A percentile compares a stretch with the other conserved stretches of the same genome.
Conservation (phyloP, 345 rosid genomes). For the Hirschfeldia incana region DNA sequence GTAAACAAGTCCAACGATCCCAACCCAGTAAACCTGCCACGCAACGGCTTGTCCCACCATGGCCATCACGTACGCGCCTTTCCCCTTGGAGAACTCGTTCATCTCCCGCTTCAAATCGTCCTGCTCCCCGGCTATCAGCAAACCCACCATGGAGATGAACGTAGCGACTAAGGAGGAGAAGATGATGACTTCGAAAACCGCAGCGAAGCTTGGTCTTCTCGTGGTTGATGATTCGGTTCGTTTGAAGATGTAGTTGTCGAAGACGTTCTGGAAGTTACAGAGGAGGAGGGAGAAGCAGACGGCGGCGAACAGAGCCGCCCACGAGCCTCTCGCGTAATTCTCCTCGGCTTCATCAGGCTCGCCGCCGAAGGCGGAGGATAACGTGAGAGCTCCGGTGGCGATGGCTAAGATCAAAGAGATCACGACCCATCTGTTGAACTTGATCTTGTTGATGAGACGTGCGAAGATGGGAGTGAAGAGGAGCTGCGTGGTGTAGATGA, state of each 20-base stretch:
- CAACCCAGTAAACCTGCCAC: conserved; percentile 42
- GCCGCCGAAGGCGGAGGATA: conserved; percentile 34
- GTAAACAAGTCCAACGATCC: conserved; percentile 38
- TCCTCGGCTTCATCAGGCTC: conserved; percentile 40
- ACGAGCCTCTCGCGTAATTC: conserved; percentile 28
- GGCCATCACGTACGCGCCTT: conserved; percentile 31
- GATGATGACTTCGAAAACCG: conserved; percentile 31
- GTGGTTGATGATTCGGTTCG: background rate
- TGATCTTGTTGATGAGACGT: conserved; percentile 26
- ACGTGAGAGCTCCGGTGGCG: conserved; percentile 46
- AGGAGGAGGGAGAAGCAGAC: conserved; percentile 35
- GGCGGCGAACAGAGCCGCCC: conserved; percentile 35
- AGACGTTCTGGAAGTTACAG: conserved; percentile 36
- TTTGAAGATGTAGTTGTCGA: conserved; percentile 31
- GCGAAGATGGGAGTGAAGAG: conserved; percentile 34
- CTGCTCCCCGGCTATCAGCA: conserved; percentile 36
- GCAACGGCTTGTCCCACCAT: conserved; percentile 39
- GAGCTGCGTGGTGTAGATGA: conserved; percentile 41
- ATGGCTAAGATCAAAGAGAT: conserved; percentile 33
- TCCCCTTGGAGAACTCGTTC: conserved; percentile 28
- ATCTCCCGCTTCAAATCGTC: conserved; percentile 36
- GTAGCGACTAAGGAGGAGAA: conserved; percentile 34
- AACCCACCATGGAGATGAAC: conserved; percentile 24
- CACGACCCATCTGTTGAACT: conserved; percentile 33
- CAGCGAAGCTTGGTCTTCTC: conserved; percentile 28